Evolutionary conservation across 176 grass and related monocot genomes (phyloP).

Genomic region (Ananas comosus): DNA sequence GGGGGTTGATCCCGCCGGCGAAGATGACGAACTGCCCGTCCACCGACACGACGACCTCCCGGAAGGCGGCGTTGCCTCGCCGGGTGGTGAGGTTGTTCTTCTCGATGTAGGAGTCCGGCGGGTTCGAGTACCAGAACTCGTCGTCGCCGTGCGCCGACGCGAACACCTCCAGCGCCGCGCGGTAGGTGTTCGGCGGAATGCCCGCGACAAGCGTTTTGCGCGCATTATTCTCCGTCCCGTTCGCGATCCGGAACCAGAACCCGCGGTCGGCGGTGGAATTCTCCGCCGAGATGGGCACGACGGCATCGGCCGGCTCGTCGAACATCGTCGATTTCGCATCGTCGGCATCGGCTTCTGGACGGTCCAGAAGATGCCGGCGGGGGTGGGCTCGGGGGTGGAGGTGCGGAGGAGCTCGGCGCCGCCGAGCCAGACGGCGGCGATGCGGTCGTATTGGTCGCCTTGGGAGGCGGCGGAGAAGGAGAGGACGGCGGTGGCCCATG

Average conservation of each 20-base stretch:
- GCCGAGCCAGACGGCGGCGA: slow-evolving; percentile 81
- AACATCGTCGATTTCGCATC: slow-evolving; percentile 11
- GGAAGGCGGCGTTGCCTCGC: slow-evolving; percentile 69
- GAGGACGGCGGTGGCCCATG: slow-evolving; percentile 66
- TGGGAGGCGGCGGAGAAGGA: slow-evolving; percentile 49
- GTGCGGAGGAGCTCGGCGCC: slow-evolving; percentile 78
- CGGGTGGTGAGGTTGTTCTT: slow-evolving; percentile 65
- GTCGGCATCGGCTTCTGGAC: slow-evolving; percentile 32
- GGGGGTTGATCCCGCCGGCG: slow-evolving; percentile 86
- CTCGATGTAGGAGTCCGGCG: slow-evolving; percentile 67
- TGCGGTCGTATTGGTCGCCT: slow-evolving; percentile 86
- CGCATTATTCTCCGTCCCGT: slow-evolving; percentile 32
- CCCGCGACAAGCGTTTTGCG: slow-evolving; percentile 3
- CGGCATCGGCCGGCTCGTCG: slow-evolving; percentile 48
- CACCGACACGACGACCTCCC: slow-evolving; percentile 59
- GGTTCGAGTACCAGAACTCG: slow-evolving; percentile 96
- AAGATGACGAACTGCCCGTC: slow-evolving; percentile 65
- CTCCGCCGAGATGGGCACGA: slow-evolving; percentile 55
- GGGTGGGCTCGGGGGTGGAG: slow-evolving; percentile 67
- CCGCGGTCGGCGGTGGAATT: slow-evolving; percentile 9
- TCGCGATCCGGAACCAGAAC: slow-evolving; percentile 83
- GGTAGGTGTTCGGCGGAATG: slow-evolving; percentile 66
- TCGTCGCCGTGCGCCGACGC: slow-evolving; percentile 75
- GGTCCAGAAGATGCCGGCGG: slow-evolving; percentile 56
- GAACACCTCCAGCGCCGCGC: slow-evolving; percentile 64